These are phyloP conservation scores for Cercis canadensis DNA, from an alignment of 306 rosid genomes.

Conservation along the genomic window DNA sequence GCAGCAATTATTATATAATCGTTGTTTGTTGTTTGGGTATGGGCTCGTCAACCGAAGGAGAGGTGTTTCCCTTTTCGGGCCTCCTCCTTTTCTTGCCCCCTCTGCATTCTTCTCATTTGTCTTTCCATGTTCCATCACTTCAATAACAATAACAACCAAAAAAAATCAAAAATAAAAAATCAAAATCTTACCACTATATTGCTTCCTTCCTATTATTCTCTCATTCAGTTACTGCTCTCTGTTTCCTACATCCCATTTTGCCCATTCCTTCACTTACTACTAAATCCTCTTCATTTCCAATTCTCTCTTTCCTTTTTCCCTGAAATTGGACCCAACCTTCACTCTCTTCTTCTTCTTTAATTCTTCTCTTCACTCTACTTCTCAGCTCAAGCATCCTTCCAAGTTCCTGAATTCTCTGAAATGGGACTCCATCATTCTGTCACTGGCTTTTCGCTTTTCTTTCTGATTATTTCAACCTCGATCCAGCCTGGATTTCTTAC, in stretches of 20 bases:
- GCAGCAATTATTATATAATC: conserved; percentile 35
- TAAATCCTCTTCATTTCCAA: conserved; percentile 23
- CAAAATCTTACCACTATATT: conserved; percentile 15
- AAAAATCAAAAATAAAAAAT: conserved; percentile 22
- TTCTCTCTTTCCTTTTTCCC: neutral
- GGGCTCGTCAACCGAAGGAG: conserved; percentile 60
- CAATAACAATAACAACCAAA: conserved; percentile 43
- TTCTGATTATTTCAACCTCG: conserved; percentile 65
- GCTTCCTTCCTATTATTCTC: conserved; percentile 4
- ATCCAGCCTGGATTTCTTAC: conserved; percentile 60
- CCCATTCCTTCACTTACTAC: conserved; percentile 26
- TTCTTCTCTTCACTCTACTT: conserved; percentile 19
- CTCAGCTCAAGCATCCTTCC: neutral
- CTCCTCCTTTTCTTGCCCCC: conserved; percentile 48
- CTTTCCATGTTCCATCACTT: conserved; percentile 79
- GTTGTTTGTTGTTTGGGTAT: conserved; percentile 38
- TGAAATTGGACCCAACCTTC: conserved; percentile 24
- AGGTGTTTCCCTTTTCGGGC: conserved; percentile 53
- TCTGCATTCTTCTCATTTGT: conserved; percentile 69
- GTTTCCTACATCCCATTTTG: conserved; percentile 25
- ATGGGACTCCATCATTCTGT: conserved; percentile 50
- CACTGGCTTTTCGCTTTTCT: conserved; percentile 45
- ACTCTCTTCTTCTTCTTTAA: conserved; percentile 21
- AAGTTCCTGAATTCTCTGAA: conserved; percentile 7
- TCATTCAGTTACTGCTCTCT: conserved; percentile 39